phyloP scores from a whole-genome alignment of 441 rosid genomes.

The Erysimum cheiri region DNA sequence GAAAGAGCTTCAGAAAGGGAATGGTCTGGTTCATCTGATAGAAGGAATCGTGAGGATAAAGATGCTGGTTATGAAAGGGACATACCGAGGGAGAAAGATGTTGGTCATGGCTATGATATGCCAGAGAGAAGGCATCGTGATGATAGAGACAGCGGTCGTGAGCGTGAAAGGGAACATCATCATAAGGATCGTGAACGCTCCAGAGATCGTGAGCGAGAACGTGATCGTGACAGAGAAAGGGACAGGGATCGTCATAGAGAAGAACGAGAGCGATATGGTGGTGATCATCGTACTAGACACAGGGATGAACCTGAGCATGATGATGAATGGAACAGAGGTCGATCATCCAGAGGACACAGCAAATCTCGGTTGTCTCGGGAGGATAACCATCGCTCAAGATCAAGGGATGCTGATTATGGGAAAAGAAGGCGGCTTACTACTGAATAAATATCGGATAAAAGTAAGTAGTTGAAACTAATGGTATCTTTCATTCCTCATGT shows the following conservation, averaged over 20 bases:
- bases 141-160: slow-evolving; percentile 68
- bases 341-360: slow-evolving; percentile 71
- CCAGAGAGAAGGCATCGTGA: slow-evolving; percentile 73
- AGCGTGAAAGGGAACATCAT: slow-evolving; percentile 67
- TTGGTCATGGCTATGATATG: slow-evolving; percentile 61
- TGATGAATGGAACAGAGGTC: slow-evolving; percentile 69
- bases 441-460: slow-evolving; percentile 45
- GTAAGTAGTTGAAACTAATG: slow-evolving; percentile 36
- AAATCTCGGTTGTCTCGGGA: slow-evolving; percentile 68
- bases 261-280: slow-evolving; percentile 67
- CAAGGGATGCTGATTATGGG: slow-evolving; percentile 85
- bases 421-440: slow-evolving; percentile 72
- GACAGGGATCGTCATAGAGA: slow-evolving; percentile 71
- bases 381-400: slow-evolving; percentile 70
- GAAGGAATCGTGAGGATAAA: slow-evolving; percentile 68
- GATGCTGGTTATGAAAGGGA: slow-evolving; percentile 65
- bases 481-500: slow-evolving; percentile 27
- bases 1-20: slow-evolving; percentile 73
- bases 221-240: slow-evolving; percentile 61
- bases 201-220: slow-evolving; percentile 61
- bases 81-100: slow-evolving; percentile 66
- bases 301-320: slow-evolving; percentile 71
- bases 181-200: slow-evolving; percentile 67
- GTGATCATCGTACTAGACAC: slow-evolving; percentile 64
- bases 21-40: slow-evolving; percentile 77